phyloP scores from a whole-genome alignment of 2,329 filamentous ascomycete species.

The Cladosporium sp. region DNA sequence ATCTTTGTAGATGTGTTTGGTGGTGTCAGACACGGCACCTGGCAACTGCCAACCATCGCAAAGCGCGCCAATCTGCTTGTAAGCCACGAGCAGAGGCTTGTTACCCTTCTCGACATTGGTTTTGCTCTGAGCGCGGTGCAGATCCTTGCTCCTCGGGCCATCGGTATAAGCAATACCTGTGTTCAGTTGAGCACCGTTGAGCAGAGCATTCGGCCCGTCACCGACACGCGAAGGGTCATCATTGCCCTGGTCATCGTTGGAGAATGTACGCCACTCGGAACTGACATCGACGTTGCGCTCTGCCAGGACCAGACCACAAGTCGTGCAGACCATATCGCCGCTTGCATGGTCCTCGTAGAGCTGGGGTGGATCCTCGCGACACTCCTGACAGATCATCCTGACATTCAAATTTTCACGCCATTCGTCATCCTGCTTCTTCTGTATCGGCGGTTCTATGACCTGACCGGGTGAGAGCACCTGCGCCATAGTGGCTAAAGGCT shows the following conservation, averaged over 20 bases:
- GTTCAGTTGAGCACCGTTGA: conserved; percentile 86
- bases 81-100: conserved; percentile 75
- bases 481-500: conserved; percentile 36
- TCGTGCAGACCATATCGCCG: conserved; percentile 88
- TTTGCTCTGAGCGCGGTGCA: conserved; percentile 83
- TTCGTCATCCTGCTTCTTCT: conserved; percentile 42
- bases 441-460: conserved; percentile 42
- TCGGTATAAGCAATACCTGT: conserved; percentile 84
- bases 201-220: conserved; percentile 84
- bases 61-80: conserved; percentile 84
- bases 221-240: conserved; percentile 98
- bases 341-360: conserved; percentile 90
- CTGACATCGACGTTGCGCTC: conserved; percentile 93
- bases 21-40: conserved; percentile 79
- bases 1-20: conserved; percentile 94
- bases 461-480: conserved; percentile 49
- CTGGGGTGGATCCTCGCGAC: conserved; percentile 87
- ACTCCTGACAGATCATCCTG: conserved; percentile 84
- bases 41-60: conserved; percentile 84
- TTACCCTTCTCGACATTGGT: conserved; percentile 78
- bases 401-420: conserved; percentile 87
- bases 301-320: conserved; percentile 86
- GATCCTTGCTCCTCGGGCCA: conserved; percentile 69
- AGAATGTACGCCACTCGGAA: conserved; percentile 98
- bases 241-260: conserved; percentile 94